Evolutionary conservation across 805 yeast genomes (phyloP).

Genomic region (Cyberlindnera maritima): DNA sequence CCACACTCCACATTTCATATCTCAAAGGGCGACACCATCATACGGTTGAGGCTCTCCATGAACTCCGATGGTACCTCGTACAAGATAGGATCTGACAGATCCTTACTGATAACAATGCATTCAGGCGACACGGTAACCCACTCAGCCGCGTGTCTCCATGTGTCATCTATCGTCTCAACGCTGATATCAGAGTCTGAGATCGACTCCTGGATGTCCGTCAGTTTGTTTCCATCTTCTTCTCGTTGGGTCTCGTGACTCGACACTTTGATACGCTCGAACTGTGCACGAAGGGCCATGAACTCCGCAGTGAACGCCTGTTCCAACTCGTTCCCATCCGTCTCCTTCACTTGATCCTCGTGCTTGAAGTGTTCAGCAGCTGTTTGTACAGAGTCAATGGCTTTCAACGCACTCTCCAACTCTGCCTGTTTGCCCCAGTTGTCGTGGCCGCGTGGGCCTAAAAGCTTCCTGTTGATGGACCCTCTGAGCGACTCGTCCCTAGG

Average conservation of each 20-base stretch:
- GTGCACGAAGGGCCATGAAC: not conserved
- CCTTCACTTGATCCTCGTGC: not conserved
- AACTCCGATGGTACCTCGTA: constrained; percentile 4
- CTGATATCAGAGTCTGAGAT: no score
- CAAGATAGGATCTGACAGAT: not conserved
- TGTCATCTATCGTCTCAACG: not conserved
- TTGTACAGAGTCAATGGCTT: not conserved
- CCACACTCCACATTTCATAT: not conserved
- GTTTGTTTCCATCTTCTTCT: no score
- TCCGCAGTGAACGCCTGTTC: not conserved
- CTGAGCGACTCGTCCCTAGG: not conserved
- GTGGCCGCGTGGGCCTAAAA: not conserved
- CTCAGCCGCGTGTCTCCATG: not conserved
- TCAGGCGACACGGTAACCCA: no score
- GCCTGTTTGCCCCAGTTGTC: constrained; percentile 1
- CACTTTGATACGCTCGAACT: not conserved
- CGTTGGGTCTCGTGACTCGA: no score
- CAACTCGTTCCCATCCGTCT: not conserved
- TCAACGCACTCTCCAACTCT: not conserved
- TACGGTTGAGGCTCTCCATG: not conserved
- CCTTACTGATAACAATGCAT: not conserved
- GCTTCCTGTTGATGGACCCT: not conserved
- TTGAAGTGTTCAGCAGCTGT: not conserved
- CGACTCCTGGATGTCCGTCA: no score
- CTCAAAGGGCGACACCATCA: not conserved